Percentiles rank a stretch among this genome's conserved stretches.
phyloP scores from a whole-genome alignment of 2,329 filamentous ascomycete species.

The Plectosphaerella cucumerina region DNA sequence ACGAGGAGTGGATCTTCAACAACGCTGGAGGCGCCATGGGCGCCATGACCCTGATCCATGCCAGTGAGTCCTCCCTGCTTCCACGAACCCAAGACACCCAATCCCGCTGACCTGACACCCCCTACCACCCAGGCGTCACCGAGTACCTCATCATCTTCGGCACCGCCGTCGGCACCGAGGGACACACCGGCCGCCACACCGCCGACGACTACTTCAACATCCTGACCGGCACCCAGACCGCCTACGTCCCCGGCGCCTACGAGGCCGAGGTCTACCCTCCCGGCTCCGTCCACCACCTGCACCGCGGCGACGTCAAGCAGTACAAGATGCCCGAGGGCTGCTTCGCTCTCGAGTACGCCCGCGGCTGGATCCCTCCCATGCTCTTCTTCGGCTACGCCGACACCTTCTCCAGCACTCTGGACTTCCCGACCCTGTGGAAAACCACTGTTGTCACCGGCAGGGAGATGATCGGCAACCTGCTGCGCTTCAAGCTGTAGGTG shows the following conservation, averaged over 20 bases:
- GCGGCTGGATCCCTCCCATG: constrained; percentile 92
- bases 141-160: constrained; percentile 91
- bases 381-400: constrained; percentile 86
- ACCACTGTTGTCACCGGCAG: constrained; percentile 70
- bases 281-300: constrained; percentile 69
- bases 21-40: constrained; percentile 91
- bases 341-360: constrained; percentile 80
- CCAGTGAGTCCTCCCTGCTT: constrained; percentile 50
- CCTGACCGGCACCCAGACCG: constrained; percentile 70
- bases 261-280: constrained; percentile 65
- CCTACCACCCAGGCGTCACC: constrained; percentile 62
- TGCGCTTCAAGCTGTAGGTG: constrained; percentile 65
- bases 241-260: constrained; percentile 69
- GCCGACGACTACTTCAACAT: constrained; percentile 96
- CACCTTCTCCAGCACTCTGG: constrained; percentile 73
- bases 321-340: constrained; percentile 74
- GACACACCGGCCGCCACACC: constrained; percentile 83
- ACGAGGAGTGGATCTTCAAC: constrained; percentile 88
- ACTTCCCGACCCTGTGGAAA: constrained; percentile 79
- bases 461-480: constrained; percentile 72
- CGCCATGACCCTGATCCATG: constrained; percentile 85
- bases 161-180: constrained; percentile 78
- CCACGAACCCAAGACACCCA: background rate
- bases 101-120: background rate
- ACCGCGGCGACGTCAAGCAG: constrained; percentile 70